phyloP scores from a whole-genome alignment of 768 basidiomycete species.

The Heimioporus sp. region DNA sequence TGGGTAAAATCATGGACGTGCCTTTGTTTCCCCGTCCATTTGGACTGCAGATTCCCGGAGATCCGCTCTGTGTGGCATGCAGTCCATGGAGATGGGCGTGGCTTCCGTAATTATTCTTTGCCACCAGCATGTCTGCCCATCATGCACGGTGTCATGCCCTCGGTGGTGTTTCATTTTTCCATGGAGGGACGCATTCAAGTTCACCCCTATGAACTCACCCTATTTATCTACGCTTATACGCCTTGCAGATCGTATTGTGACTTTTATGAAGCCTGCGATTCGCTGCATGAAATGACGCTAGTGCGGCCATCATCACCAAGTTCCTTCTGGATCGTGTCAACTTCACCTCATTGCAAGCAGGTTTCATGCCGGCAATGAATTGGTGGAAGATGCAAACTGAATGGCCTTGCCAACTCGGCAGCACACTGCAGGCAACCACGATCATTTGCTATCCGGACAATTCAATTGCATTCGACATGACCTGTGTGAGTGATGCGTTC shows the following conservation, averaged over 20 bases:
- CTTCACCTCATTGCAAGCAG: slow-evolving; percentile 14
- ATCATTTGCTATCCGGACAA: too few relatives aligned
- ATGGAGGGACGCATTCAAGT: background rate
- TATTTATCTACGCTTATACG: background rate
- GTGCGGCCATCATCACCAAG: slow-evolving; percentile 2
- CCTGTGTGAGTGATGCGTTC: slow-evolving; percentile 14
- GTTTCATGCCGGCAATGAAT: slow-evolving; percentile 15
- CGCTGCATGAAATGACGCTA: slow-evolving; percentile 4
- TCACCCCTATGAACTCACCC: slow-evolving; percentile 1
- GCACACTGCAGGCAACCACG: background rate
- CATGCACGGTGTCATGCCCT: background rate
- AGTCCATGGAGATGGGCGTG: background rate
- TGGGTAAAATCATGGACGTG: too few relatives aligned
- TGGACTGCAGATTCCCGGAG: background rate
- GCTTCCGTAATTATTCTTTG: background rate
- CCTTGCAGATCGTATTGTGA: slow-evolving; percentile 13
- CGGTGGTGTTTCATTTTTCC: slow-evolving; percentile 3
- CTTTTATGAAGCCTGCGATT: slow-evolving; percentile 8
- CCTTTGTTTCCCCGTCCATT: background rate
- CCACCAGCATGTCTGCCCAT: background rate
- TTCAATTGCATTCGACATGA: too few relatives aligned
- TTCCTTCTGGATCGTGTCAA: slow-evolving; percentile 6
- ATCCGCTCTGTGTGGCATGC: background rate
- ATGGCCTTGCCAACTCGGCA: slow-evolving; percentile 4
- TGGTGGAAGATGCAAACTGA: slow-evolving; percentile 2